These are phyloP conservation scores for Pisolithus sp. DNA, from an alignment of 768 basidiomycete genomes.

Conservation along the genomic window DNA sequence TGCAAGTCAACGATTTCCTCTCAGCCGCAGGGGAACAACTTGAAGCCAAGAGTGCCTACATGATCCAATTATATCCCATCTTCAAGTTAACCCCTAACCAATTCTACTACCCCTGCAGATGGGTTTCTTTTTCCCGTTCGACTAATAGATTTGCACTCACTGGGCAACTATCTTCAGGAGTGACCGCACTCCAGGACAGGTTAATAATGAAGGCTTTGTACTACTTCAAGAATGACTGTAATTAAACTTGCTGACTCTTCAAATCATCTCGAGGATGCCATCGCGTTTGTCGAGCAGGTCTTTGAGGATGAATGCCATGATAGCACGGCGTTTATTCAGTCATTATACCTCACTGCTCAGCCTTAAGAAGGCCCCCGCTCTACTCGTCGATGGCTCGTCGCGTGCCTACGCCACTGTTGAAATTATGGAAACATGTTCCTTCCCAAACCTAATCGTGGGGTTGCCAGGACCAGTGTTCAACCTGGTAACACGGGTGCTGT, in stretches of 20 bases:
- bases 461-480: slow-evolving; percentile 33
- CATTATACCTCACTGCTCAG: slow-evolving; percentile 16
- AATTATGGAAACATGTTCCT: slow-evolving; percentile 19
- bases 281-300: slow-evolving; percentile 4
- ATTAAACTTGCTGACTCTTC: slow-evolving; percentile 19
- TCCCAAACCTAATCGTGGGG: slow-evolving; percentile 28
- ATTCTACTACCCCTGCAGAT: slow-evolving; percentile 25
- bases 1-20: slow-evolving; percentile 21
- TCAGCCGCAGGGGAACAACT: slow-evolving; percentile 22
- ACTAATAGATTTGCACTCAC: slow-evolving; percentile 39
- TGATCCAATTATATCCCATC: slow-evolving; percentile 19
- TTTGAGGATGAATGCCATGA: slow-evolving; percentile 16
- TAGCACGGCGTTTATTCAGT: slow-evolving; percentile 20
- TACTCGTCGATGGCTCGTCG: slow-evolving; percentile 18
- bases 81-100: slow-evolving; percentile 15
- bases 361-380: slow-evolving; percentile 8
- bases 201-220: slow-evolving; percentile 35
- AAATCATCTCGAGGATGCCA: neutral
- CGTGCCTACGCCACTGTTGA: slow-evolving; percentile 15
- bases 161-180: slow-evolving; percentile 28
- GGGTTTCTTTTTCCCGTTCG: slow-evolving; percentile 31
- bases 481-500: slow-evolving; percentile 27
- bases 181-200: no score
- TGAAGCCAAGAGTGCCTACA: slow-evolving; percentile 13
- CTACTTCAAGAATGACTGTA: slow-evolving; percentile 36